phyloP scores from a whole-genome alignment of 345 rosid species.

The Gossypium longicalyx region DNA sequence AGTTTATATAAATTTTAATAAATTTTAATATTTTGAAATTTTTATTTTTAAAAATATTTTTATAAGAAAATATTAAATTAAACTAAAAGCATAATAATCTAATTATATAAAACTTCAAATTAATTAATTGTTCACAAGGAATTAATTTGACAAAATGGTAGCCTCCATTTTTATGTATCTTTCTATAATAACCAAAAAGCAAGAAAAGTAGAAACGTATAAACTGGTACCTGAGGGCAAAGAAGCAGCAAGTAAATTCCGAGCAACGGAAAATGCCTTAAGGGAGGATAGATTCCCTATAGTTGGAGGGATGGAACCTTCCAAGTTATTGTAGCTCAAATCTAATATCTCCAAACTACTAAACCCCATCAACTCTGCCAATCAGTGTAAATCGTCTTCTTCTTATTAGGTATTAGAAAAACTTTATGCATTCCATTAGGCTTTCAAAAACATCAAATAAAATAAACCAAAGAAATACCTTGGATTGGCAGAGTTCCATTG shows the following conservation, averaged over 20 bases:
- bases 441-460: too few species aligned
- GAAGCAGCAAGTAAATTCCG: background rate
- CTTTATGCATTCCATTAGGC: background rate
- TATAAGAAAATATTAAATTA: too few species aligned
- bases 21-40: too few species aligned
- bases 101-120: too few species aligned
- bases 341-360: background rate
- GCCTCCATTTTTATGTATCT: too few species aligned
- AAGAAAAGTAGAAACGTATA: background rate
- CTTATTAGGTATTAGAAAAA: background rate
- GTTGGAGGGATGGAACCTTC: background rate
- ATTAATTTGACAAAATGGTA: too few species aligned
- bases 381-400: background rate
- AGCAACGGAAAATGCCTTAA: background rate
- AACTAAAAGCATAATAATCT: too few species aligned
- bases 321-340: background rate
- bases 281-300: background rate
- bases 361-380: background rate
- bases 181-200: too few species aligned
- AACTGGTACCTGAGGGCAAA: background rate
- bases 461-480: background rate
- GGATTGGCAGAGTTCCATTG: background rate
- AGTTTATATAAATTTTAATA: too few species aligned
- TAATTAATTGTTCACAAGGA: too few species aligned
- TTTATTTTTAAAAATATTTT: too few species aligned